Evolutionary conservation across 352 stramenopile genomes (phyloP).

Genomic region (Pelagophyceae sp.): DNA sequence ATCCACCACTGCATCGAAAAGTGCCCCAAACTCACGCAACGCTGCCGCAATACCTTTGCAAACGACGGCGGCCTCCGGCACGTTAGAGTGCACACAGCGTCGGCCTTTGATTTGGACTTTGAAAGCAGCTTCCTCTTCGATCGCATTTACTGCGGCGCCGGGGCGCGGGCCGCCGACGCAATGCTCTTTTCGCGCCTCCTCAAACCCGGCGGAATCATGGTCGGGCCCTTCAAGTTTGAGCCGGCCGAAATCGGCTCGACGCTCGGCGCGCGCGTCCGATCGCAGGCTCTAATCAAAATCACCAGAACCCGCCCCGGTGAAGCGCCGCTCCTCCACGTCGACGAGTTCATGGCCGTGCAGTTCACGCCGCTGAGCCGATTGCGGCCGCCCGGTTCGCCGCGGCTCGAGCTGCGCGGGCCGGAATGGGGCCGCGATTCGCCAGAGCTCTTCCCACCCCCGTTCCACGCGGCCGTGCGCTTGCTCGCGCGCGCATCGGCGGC

Average conservation of each 20-base stretch:
- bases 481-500: not conserved
- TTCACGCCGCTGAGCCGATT: not conserved
- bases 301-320: not conserved
- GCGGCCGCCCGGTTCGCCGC: no score
- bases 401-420: not conserved
- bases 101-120: slow-evolving; percentile 4
- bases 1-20: not conserved
- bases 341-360: not conserved
- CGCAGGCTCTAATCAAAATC: not conserved
- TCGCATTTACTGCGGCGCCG: slow-evolving; percentile 12
- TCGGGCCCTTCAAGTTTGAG: slow-evolving; percentile 10
- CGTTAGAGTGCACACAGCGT: not conserved
- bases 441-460: not conserved
- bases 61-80: not conserved
- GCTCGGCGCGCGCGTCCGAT: not conserved
- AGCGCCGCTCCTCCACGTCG: slow-evolving; percentile 1
- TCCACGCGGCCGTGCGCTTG: not conserved
- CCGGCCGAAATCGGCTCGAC: not conserved
- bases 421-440: not conserved
- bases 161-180: not conserved
- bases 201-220: not conserved
- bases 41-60: not conserved
- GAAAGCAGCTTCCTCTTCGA: not conserved
- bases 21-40: not conserved
- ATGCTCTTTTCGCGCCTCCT: not conserved